Conservation (phyloP, 1,284 basidiomycete species). For the Ganoderma sinense region DNA sequence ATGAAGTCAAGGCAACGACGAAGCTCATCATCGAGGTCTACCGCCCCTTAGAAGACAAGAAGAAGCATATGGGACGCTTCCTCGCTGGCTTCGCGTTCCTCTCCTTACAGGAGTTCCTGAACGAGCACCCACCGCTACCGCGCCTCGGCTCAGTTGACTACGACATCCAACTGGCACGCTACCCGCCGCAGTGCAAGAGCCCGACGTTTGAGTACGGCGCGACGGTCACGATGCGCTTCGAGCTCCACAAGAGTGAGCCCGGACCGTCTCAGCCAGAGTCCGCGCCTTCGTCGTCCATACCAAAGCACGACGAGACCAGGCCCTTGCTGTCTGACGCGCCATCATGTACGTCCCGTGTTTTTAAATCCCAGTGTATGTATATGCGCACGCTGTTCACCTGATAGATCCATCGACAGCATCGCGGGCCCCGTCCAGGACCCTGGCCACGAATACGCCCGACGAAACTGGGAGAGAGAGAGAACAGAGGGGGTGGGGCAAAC, state of each 20-base stretch:
- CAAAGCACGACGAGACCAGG: conserved; percentile 21
- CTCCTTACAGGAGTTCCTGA: conserved; percentile 58
- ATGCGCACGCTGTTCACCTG: not conserved
- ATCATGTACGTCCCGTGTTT: conserved; percentile 14
- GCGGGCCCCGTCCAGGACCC: conserved; percentile 10
- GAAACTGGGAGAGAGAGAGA: not conserved
- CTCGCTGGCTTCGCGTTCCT: conserved; percentile 58
- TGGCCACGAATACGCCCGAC: conserved; percentile 17
- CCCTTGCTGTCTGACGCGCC: conserved; percentile 21
- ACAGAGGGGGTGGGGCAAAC: conserved; percentile 17
- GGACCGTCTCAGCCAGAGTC: conserved; percentile 14
- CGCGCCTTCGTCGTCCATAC: conserved; percentile 18
- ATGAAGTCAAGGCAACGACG: conserved; percentile 46
- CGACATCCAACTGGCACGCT: conserved; percentile 38
- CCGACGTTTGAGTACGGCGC: conserved; percentile 37
- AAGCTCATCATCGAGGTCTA: conserved; percentile 60
- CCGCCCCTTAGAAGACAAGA: conserved; percentile 58
- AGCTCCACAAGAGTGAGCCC: conserved; percentile 22
- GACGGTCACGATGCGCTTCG: conserved; percentile 37
- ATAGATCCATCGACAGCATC: conserved; percentile 12
- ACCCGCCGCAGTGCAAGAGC: conserved; percentile 39
- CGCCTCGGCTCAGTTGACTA: conserved; percentile 32
- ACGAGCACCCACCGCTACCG: conserved; percentile 45
- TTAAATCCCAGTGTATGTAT: too few species aligned
- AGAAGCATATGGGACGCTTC: conserved; percentile 60